Evolutionary conservation across 129 eudicot genomes (phyloP).

Genomic region (Helichrysum umbraculigerum): DNA sequence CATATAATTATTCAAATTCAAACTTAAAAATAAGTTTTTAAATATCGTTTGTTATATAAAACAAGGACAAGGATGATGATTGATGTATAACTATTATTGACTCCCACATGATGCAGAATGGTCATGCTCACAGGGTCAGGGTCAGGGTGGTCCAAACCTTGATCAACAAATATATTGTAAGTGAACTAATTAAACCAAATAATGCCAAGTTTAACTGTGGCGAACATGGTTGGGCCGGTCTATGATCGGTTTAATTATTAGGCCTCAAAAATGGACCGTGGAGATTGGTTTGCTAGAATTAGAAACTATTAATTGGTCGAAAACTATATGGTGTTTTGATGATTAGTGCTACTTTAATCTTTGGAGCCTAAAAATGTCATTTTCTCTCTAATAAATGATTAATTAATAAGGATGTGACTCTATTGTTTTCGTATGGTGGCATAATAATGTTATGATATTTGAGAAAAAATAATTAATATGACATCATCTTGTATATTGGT

Average conservation of each 20-base stretch:
- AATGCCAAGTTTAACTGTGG: background rate
- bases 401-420: background rate
- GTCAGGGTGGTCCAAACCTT: constrained; percentile 12
- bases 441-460: background rate
- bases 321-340: background rate
- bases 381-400: background rate
- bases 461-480: background rate
- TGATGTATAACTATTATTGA: constrained; percentile 13
- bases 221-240: background rate
- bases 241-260: background rate
- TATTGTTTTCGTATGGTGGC: background rate
- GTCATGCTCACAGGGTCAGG: constrained; percentile 8
- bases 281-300: background rate
- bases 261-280: background rate
- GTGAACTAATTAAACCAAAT: background rate
- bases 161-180: constrained; percentile 1
- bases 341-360: background rate
- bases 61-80: background rate
- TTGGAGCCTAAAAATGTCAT: background rate
- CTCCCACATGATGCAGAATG: constrained; percentile 14
- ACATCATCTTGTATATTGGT: background rate
- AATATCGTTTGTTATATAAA: background rate
- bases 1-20: no score
- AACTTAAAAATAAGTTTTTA: no score
- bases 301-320: background rate